Conservation (phyloP, 2,329 filamentous ascomycete species). For the Gnomoniopsis sp. region DNA sequence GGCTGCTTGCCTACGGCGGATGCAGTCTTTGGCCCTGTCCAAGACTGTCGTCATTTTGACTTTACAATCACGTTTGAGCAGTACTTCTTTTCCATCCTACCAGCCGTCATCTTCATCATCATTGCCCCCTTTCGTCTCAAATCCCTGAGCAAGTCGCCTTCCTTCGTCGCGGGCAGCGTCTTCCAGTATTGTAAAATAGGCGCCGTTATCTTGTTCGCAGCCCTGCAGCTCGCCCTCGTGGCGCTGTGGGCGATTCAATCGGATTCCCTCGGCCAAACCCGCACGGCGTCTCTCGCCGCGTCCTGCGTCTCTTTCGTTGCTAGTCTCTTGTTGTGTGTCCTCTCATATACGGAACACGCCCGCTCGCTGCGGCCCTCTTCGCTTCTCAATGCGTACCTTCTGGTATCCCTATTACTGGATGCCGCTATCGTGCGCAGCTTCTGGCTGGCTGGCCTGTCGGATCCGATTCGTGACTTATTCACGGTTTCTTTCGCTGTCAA, state of each 20-base stretch:
- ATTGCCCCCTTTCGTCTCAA: constrained; percentile 29
- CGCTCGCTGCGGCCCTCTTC: constrained; percentile 30
- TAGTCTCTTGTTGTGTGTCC: constrained; percentile 28
- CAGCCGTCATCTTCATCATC: constrained; percentile 29
- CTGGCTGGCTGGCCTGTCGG: constrained; percentile 26
- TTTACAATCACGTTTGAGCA: constrained; percentile 47
- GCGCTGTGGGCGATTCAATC: constrained; percentile 29
- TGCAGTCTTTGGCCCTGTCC: constrained; percentile 41
- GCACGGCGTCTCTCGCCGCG: constrained; percentile 28
- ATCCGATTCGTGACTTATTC: constrained; percentile 30
- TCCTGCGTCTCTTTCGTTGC: constrained; percentile 31
- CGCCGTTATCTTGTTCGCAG: constrained; percentile 25
- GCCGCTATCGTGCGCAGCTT: constrained; percentile 31
- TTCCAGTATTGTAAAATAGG: constrained; percentile 27
- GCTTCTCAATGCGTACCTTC: constrained; percentile 31
- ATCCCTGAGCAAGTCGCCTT: constrained; percentile 24
- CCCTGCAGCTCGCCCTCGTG: constrained; percentile 31
- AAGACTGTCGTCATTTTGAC: constrained; percentile 44
- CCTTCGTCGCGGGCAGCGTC: constrained; percentile 23
- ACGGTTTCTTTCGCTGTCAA: constrained; percentile 34
- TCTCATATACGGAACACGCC: constrained; percentile 31
- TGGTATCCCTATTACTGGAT: constrained; percentile 32
- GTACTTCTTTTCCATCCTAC: constrained; percentile 30
- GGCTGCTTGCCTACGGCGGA: constrained; percentile 21
- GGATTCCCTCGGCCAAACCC: constrained; percentile 19